These are phyloP conservation scores for Phytophthora megakarya DNA, from an alignment of 352 stramenopile genomes.

Conservation along the genomic window DNA sequence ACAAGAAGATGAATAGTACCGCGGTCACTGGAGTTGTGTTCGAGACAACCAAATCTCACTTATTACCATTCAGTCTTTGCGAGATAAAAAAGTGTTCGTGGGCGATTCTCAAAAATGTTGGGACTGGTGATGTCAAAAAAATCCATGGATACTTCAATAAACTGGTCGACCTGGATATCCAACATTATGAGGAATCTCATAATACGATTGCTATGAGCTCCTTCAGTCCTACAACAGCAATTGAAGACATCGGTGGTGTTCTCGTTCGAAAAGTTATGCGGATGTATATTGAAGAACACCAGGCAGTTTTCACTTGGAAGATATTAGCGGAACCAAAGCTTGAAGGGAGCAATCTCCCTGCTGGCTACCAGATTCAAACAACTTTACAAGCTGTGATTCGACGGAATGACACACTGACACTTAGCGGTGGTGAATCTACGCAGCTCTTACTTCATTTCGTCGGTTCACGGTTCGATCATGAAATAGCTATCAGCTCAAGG, in stretches of 20 bases:
- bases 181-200: slow-evolving; percentile 3
- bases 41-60: slow-evolving; percentile 19
- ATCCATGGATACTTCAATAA: slow-evolving; percentile 3
- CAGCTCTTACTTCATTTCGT: slow-evolving; percentile 12
- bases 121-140: neutral
- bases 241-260: neutral
- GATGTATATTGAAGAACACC: slow-evolving; percentile 17
- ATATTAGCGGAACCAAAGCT: slow-evolving; percentile 12
- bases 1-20: slow-evolving; percentile 7
- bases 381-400: slow-evolving; percentile 15
- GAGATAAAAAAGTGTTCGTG: slow-evolving; percentile 2
- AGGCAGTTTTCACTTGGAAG: slow-evolving; percentile 18
- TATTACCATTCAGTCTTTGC: slow-evolving; percentile 26
- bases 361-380: slow-evolving; percentile 9
- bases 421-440: slow-evolving; percentile 4
- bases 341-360: neutral
- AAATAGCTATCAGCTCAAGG: neutral
- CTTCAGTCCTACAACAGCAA: neutral
- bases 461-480: slow-evolving; percentile 3
- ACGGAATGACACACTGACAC: neutral
- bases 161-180: slow-evolving; percentile 8
- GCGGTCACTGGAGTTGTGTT: slow-evolving; percentile 21
- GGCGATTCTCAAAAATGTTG: slow-evolving; percentile 3
- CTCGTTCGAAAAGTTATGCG: slow-evolving; percentile 16
- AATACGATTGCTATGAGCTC: slow-evolving; percentile 11